Evolutionary conservation across 495 filamentous ascomycete genomes (phyloP).

Genomic region (Aspergillus mulundensis): DNA sequence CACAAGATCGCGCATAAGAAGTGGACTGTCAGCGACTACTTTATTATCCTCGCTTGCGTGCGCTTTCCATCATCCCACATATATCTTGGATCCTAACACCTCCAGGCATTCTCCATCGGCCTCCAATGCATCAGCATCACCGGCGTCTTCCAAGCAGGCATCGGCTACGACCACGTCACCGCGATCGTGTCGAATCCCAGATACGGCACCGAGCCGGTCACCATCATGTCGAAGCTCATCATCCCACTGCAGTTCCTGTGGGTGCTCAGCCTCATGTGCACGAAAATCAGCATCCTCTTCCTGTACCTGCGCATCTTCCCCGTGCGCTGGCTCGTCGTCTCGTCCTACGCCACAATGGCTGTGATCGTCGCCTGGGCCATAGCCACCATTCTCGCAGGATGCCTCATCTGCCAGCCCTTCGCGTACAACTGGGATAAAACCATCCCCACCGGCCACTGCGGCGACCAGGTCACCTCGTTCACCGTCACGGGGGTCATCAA

Average conservation of each 20-base stretch:
- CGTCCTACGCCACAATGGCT: slow-evolving; percentile 18
- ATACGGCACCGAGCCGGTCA: slow-evolving; percentile 15
- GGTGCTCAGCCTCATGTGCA: slow-evolving; percentile 21
- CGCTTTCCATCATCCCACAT: not conserved
- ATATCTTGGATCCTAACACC: too few relatives aligned
- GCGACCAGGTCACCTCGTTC: slow-evolving; percentile 31
- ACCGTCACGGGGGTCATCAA: slow-evolving; percentile 36
- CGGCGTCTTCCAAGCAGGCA: slow-evolving; percentile 14
- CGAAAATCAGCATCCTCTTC: slow-evolving; percentile 33
- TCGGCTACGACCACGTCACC: slow-evolving; percentile 13
- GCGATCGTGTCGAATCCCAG: not conserved
- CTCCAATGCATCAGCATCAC: slow-evolving; percentile 15
- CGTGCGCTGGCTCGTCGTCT: slow-evolving; percentile 11
- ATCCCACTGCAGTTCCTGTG: slow-evolving; percentile 20
- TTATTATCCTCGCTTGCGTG: slow-evolving; percentile 17
- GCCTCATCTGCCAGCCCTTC: slow-evolving; percentile 49
- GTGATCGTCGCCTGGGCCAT: slow-evolving; percentile 23
- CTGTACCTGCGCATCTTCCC: slow-evolving; percentile 34
- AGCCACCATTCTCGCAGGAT: slow-evolving; percentile 22
- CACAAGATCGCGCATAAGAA: slow-evolving; percentile 18
- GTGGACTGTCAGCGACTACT: slow-evolving; percentile 17
- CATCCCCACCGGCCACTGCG: slow-evolving; percentile 39
- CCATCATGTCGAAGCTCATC: slow-evolving; percentile 13
- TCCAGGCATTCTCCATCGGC: slow-evolving; percentile 13
- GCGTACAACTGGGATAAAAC: slow-evolving; percentile 42